Conservation (phyloP, 2,329 filamentous ascomycete species). For the Aspergillus awamori region DNA sequence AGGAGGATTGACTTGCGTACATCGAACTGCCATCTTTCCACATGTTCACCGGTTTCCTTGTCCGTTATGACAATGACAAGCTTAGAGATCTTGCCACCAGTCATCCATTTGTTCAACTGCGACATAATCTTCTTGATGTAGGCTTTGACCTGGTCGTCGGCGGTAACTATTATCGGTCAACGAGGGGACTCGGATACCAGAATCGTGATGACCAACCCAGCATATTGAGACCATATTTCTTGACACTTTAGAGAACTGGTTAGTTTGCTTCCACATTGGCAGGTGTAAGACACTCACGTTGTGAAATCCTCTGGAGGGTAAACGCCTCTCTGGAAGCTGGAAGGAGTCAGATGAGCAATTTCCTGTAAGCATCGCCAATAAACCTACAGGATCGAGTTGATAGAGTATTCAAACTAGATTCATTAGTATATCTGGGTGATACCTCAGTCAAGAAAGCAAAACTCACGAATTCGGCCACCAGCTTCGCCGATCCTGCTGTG, state of each 20-base stretch:
- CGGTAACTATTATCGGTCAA: slow-evolving; percentile 65
- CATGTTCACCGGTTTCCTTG: slow-evolving; percentile 94
- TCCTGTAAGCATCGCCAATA: background rate
- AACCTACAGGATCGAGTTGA: slow-evolving; percentile 87
- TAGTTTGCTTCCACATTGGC: background rate
- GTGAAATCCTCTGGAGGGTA: slow-evolving; percentile 97
- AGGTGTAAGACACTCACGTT: slow-evolving; percentile 59
- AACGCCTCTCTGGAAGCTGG: slow-evolving; percentile 77
- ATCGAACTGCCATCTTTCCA: slow-evolving; percentile 98
- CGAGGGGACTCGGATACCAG: slow-evolving; percentile 8
- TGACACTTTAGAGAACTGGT: slow-evolving; percentile 60
- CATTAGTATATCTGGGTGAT: slow-evolving; percentile 11
- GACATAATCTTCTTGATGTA: slow-evolving; percentile 99
- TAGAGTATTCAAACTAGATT: slow-evolving; percentile 85
- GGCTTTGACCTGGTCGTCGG: slow-evolving; percentile 96
- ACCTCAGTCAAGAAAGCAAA: background rate
- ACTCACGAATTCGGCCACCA: slow-evolving; percentile 93
- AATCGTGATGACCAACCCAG: slow-evolving; percentile 59
- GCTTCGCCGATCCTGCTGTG: slow-evolving; percentile 68
- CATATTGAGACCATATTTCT: slow-evolving; percentile 99
- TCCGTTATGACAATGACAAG: slow-evolving; percentile 94
- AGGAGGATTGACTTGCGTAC: slow-evolving; percentile 52
- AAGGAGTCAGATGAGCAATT: slow-evolving; percentile 16
- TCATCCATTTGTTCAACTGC: slow-evolving; percentile 97
- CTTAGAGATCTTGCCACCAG: slow-evolving; percentile 93